phyloP scores from a whole-genome alignment of 805 yeast genomes.

The Yamadazyma philogaea region DNA sequence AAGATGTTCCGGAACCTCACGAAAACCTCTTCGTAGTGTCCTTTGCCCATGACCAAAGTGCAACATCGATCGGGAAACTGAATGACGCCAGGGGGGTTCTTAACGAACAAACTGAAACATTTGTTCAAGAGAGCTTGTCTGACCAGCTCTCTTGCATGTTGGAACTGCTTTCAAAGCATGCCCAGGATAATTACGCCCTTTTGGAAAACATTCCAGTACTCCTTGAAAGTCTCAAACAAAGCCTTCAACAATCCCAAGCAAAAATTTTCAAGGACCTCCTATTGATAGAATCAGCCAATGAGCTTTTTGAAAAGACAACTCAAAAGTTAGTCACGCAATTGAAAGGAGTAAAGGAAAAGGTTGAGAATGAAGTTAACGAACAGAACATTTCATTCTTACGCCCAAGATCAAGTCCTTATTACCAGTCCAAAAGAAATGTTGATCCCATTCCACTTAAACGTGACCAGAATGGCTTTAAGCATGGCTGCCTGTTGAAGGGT shows the following conservation, averaged over 20 bases:
- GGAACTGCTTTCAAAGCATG: background rate
- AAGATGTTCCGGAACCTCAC: background rate
- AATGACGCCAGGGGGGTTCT: background rate
- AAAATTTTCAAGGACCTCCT: background rate
- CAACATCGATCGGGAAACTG: background rate
- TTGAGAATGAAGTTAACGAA: background rate
- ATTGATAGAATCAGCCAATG: background rate
- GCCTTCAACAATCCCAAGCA: background rate
- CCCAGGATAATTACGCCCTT: background rate
- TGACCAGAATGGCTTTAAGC: no score
- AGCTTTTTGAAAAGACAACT: background rate
- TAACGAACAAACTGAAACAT: no score
- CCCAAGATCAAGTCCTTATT: background rate
- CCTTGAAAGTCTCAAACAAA: background rate
- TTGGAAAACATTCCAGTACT: background rate
- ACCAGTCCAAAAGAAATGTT: background rate
- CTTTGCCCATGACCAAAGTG: background rate
- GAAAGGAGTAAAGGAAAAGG: background rate
- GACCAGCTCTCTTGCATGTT: background rate
- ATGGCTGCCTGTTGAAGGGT: background rate
- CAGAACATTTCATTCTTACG: no score
- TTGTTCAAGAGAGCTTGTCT: background rate
- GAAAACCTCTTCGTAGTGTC: background rate
- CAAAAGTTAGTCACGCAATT: no score
- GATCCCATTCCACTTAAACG: background rate